phyloP scores from a whole-genome alignment of 2,329 filamentous ascomycete species.

The Zasmidium cellare region DNA sequence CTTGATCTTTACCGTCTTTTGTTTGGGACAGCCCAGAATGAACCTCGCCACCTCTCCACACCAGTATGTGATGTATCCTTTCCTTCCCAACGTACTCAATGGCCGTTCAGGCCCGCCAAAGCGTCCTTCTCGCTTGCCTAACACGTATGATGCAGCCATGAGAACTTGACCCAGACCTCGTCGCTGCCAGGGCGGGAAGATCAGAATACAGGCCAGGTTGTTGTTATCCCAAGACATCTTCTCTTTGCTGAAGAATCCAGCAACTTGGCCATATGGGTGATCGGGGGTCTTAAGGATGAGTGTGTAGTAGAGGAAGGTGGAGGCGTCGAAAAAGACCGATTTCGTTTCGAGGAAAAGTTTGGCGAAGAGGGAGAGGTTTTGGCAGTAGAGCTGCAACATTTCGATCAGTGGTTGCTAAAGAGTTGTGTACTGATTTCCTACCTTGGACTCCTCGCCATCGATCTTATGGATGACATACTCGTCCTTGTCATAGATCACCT shows the following conservation, averaged over 20 bases:
- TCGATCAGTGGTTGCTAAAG: background rate
- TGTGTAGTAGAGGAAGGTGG: constrained; percentile 91
- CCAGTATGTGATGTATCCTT: constrained; percentile 85
- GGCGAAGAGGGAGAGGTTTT: constrained; percentile 92
- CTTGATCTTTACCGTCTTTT: constrained; percentile 62
- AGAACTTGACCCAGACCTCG: constrained; percentile 84
- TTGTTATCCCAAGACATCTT: constrained; percentile 99
- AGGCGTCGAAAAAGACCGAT: constrained; percentile 95
- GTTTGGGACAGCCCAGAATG: constrained; percentile 47
- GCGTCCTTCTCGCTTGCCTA: constrained; percentile 78
- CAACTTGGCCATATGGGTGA: constrained; percentile 56
- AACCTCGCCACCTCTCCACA: constrained; percentile 76
- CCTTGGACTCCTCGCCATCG: constrained; percentile 79
- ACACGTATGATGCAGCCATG: constrained; percentile 91
- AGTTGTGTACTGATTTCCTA: constrained; percentile 18
- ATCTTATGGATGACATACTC: constrained; percentile 89
- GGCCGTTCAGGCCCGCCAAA: constrained; percentile 94
- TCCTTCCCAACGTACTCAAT: constrained; percentile 79
- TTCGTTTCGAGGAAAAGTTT: constrained; percentile 99
- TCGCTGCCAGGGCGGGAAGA: constrained; percentile 94
- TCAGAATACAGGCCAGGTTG: constrained; percentile 91
- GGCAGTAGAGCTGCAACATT: constrained; percentile 69
- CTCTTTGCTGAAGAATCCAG: constrained; percentile 98
- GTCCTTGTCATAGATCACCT: constrained; percentile 73
- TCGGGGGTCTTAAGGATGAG: constrained; percentile 66